Percentiles rank a stretch among this genome's conserved stretches.
Conservation (phyloP, 306 rosid genomes). For the Argentina anserina region DNA sequence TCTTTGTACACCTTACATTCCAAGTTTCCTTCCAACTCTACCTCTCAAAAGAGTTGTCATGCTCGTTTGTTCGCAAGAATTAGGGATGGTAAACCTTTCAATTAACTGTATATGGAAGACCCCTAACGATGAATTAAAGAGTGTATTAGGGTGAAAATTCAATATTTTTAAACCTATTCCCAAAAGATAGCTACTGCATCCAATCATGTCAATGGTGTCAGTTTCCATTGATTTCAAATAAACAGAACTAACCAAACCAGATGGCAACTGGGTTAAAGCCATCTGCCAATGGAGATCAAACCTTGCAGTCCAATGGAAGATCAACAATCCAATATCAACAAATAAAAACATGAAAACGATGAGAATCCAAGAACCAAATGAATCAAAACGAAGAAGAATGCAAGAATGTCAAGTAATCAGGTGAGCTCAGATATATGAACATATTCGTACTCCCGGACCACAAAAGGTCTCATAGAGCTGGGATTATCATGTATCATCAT, state of each 20-base stretch:
- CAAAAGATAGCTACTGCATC: background rate
- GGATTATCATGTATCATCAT: conserved; percentile 36
- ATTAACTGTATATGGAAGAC: background rate
- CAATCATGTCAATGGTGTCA: background rate
- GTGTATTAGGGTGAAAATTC: background rate
- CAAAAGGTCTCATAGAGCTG: conserved; percentile 45
- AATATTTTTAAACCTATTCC: background rate
- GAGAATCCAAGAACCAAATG: fast-evolving
- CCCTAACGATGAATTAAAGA: background rate
- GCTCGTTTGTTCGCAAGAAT: no score
- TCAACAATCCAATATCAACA: background rate
- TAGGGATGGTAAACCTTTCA: background rate
- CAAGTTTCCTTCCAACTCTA: background rate
- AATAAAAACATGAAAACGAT: background rate
- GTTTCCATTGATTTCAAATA: background rate
- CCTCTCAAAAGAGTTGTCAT: background rate
- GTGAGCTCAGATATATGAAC: conserved; percentile 35
- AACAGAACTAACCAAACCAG: background rate
- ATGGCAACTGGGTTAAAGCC: no score
- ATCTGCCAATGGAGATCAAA: no score
- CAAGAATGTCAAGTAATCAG: background rate
- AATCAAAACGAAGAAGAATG: background rate
- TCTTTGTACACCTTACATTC: no score
- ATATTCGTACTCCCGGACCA: conserved; percentile 33
- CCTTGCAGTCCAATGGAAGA: background rate